These are phyloP conservation scores for Sesbania bispinosa DNA, from an alignment of 306 rosid genomes.

Conservation along the genomic window DNA sequence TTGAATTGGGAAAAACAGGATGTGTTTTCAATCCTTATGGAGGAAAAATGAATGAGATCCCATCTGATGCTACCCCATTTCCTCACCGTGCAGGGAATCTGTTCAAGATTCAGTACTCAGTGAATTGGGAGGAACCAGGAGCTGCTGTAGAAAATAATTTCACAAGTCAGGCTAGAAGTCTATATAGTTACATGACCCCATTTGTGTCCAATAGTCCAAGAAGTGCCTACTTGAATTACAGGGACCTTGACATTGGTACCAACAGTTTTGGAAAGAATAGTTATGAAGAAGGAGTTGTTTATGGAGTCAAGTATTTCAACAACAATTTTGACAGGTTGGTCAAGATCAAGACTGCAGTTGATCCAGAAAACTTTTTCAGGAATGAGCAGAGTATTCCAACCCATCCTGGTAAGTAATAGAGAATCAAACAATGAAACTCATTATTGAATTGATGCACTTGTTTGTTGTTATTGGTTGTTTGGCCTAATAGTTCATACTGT, in stretches of 20 bases:
- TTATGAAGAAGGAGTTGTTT: constrained; percentile 37
- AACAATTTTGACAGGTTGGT: constrained; percentile 41
- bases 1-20: constrained; percentile 36
- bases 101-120: constrained; percentile 45
- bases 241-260: constrained; percentile 50
- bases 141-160: constrained; percentile 20
- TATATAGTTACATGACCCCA: constrained; percentile 43
- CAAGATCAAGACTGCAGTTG: constrained; percentile 38
- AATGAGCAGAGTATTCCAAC: constrained; percentile 45
- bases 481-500: neutral
- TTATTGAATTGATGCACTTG: neutral
- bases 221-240: constrained; percentile 42
- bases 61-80: constrained; percentile 33
- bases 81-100: constrained; percentile 44
- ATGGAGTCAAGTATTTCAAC: constrained; percentile 41
- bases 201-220: constrained; percentile 47
- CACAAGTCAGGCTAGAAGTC: neutral
- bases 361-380: constrained; percentile 44
- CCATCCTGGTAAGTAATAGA: constrained; percentile 8
- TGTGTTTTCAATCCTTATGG: constrained; percentile 50
- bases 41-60: constrained; percentile 34
- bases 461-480: neutral
- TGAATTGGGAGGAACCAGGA: constrained; percentile 35
- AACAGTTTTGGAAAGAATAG: constrained; percentile 33
- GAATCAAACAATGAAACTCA: neutral